These are phyloP conservation scores for Escallonia herrerae DNA, from an alignment of 129 eudicot species.

Conservation along the genomic window DNA sequence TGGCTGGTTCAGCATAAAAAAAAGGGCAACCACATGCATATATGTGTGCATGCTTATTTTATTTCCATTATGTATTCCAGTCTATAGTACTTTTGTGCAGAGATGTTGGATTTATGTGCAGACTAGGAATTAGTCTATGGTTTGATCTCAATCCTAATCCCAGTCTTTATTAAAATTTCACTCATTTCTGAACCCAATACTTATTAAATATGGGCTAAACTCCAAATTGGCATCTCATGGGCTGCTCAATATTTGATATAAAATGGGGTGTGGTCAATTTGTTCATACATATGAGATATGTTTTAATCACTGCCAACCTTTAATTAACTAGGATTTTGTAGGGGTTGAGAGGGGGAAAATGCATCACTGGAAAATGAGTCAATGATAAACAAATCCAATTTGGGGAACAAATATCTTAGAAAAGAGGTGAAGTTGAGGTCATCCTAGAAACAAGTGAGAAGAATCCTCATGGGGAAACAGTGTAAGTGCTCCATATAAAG, in stretches of 20 bases:
- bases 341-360: not conserved
- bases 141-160: constrained; percentile 27
- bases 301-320: not conserved
- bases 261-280: not conserved
- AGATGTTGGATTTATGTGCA: constrained; percentile 20
- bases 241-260: too few relatives aligned
- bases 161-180: constrained; percentile 8
- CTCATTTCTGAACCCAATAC: not conserved
- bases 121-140: not conserved
- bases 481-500: constrained; percentile 11
- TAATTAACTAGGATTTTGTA: not conserved
- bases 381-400: constrained; percentile 19
- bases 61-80: not conserved
- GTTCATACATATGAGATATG: not conserved
- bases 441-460: constrained; percentile 22
- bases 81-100: not conserved
- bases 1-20: too few relatives aligned
- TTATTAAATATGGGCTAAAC: not conserved
- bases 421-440: constrained; percentile 16
- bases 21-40: too few relatives aligned
- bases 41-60: too few relatives aligned
- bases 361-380: constrained; percentile 11
- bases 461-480: constrained; percentile 18
- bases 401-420: constrained; percentile 40
- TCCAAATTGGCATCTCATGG: too few relatives aligned